Base-by-base conservation (phyloP, 805 yeast genomes). In the Pichia californica region DNA sequence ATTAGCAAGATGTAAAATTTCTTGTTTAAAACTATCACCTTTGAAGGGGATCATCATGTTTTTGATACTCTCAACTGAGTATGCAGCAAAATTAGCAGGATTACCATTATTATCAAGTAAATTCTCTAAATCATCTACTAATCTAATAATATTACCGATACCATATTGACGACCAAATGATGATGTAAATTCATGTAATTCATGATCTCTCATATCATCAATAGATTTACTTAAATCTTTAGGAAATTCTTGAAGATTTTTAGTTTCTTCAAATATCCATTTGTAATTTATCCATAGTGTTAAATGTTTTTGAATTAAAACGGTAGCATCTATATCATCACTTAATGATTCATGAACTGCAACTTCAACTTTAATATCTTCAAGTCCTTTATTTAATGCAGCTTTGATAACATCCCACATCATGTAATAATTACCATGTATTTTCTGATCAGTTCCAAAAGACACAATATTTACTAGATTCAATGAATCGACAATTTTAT, bases 71-170 rank as follows among this genome's bases (percentile, higher is more conserved):
- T 74, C 73, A 58, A 71, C 73, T 52, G 77, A 80, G 51, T 79
- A 83, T 10, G 83, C 81, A 49, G 79, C 82, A 49, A 83, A 75
- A 52, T 70, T 74, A 1, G 79, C 69, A 15, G 78, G 79, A 46
- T 71, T 71, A 16, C 70, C 63, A 35, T 64, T 62, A 11, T 69
- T 58, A 21, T 62, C 69, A 3, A 68, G 58, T 11, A 79, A 58
- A 2, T 74, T 70, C 45, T 81, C 83, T 33, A 80, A 76, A 29
- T 81, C 85, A 32, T 71, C 70, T 2, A 88, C 74, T 57, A 85
- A 82, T 23, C 76, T 78, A 14, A 77, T 65, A 39, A 88, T 54
- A 54, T 82, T 83, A 0, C 93, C 91, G 54, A 88, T 69, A 20
- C 50, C 78, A 69, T 36, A 79, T 69, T 43, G 66, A 61, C 33